A percentile compares a stretch with the other conserved stretches of the same genome.
Evolutionary conservation across 495 filamentous ascomycete species (phyloP).

Genomic region (Aspergillus egyptiacus): DNA sequence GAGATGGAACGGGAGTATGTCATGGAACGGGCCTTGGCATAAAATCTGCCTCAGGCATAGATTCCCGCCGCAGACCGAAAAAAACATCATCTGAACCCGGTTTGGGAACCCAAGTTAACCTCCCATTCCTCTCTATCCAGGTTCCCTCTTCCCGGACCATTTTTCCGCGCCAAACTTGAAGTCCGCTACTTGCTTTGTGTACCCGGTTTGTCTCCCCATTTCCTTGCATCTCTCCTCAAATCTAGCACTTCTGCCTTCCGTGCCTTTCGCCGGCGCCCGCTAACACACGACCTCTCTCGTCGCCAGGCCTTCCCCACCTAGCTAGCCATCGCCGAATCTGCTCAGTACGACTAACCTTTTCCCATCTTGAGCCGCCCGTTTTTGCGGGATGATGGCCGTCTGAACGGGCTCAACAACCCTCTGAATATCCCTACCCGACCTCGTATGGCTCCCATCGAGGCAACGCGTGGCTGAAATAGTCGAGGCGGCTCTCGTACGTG

Average conservation of each 20-base stretch:
- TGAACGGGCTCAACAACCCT: slow-evolving; percentile 24
- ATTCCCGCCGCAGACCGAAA: slow-evolving; percentile 16
- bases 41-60: slow-evolving; percentile 23
- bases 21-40: slow-evolving; percentile 14
- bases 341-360: background rate
- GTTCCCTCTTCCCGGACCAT: slow-evolving; percentile 1
- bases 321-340: slow-evolving; percentile 1
- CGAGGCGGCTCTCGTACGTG: slow-evolving; percentile 34
- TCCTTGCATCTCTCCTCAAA: background rate
- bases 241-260: background rate
- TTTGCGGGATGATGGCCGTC: slow-evolving; percentile 34
- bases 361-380: background rate
- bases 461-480: slow-evolving; percentile 38
- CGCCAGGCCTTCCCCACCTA: slow-evolving; percentile 4
- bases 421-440: slow-evolving; percentile 18
- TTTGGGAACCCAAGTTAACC: slow-evolving; percentile 4
- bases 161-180: background rate
- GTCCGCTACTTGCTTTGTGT: background rate
- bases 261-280: slow-evolving; percentile 1
- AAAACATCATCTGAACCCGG: slow-evolving; percentile 28
- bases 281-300: slow-evolving; percentile 13
- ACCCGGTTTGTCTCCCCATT: background rate
- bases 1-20: slow-evolving; percentile 19
- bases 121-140: slow-evolving; percentile 1
- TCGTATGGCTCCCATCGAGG: slow-evolving; percentile 45